Conservation (phyloP, 2,329 filamentous ascomycete species). For the Rhynchosporium agropyri region DNA sequence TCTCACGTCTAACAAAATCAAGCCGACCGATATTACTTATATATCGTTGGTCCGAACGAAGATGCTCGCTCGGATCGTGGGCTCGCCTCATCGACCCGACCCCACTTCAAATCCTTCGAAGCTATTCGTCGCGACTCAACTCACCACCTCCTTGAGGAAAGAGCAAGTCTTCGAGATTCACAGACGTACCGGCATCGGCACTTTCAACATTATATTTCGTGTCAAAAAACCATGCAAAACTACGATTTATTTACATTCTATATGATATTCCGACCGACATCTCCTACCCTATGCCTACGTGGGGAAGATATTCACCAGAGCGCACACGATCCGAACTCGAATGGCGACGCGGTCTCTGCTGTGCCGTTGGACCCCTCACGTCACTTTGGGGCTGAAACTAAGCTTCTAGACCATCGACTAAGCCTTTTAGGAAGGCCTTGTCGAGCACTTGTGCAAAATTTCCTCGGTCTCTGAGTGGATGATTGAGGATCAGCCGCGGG, state of each 20-base stretch:
- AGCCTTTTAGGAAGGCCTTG: slow-evolving; percentile 15
- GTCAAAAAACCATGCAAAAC: neutral
- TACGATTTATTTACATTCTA: neutral
- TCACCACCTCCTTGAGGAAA: too few species aligned
- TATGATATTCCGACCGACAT: neutral
- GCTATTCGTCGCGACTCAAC: too few species aligned
- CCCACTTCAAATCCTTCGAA: too few species aligned
- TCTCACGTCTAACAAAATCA: slow-evolving; percentile 6
- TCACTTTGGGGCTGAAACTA: slow-evolving; percentile 15
- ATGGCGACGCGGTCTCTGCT: neutral
- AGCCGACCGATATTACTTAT: neutral
- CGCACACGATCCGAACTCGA: slow-evolving; percentile 2
- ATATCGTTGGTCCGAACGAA: too few species aligned
- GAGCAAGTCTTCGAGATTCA: too few species aligned
- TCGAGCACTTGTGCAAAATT: slow-evolving; percentile 7
- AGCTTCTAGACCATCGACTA: slow-evolving; percentile 24
- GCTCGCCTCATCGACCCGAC: too few species aligned
- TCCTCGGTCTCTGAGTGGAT: slow-evolving; percentile 13
- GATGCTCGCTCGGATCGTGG: too few species aligned
- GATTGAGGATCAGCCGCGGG: neutral
- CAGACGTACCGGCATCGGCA: too few species aligned
- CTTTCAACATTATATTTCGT: too few species aligned
- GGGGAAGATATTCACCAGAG: neutral
- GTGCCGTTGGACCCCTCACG: slow-evolving; percentile 8
- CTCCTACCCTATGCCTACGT: too few species aligned